Percentiles rank a stretch among this genome's conserved stretches.
These are phyloP conservation scores for Kurtzmaniella quercitrusa DNA, from an alignment of 1,139 yeast genomes.

Conservation along the genomic window DNA sequence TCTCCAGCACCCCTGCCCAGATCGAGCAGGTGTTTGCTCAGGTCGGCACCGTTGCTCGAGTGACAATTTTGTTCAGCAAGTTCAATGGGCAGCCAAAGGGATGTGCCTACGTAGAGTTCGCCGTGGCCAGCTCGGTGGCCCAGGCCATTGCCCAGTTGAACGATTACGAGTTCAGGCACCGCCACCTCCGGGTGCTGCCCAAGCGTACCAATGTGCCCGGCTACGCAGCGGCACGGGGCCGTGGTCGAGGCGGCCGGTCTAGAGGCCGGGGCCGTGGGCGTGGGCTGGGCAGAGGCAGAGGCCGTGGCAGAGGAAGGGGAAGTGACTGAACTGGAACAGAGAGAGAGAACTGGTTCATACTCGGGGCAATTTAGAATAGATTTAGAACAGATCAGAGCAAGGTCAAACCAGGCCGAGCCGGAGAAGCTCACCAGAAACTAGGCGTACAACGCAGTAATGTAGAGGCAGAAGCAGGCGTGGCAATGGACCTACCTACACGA, in stretches of 20 bases:
- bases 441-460: too few species aligned
- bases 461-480: too few species aligned
- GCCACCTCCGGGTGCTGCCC: slow-evolving; percentile 33
- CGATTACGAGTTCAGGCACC: slow-evolving; percentile 31
- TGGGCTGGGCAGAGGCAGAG: slow-evolving; percentile 14
- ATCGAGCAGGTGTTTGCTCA: slow-evolving; percentile 33
- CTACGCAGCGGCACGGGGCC: slow-evolving; percentile 18
- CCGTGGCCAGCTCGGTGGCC: slow-evolving; percentile 21
- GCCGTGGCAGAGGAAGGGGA: slow-evolving; percentile 17
- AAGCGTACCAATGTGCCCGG: slow-evolving; percentile 42
- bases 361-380: too few species aligned
- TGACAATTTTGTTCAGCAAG: slow-evolving; percentile 38
- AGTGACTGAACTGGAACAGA: slow-evolving; percentile 4
- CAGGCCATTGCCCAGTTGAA: slow-evolving; percentile 34
- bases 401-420: too few species aligned
- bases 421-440: too few species aligned
- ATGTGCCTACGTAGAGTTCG: slow-evolving; percentile 43
- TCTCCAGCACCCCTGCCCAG: slow-evolving; percentile 38
- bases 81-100: slow-evolving; percentile 40
- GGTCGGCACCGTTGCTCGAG: slow-evolving; percentile 33
- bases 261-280: slow-evolving; percentile 18
- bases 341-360: not conserved
- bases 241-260: slow-evolving; percentile 21
- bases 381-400: too few species aligned
- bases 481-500: too few species aligned